Conservation (phyloP, 2,329 filamentous ascomycete species). For the Penicillium nordicum region DNA sequence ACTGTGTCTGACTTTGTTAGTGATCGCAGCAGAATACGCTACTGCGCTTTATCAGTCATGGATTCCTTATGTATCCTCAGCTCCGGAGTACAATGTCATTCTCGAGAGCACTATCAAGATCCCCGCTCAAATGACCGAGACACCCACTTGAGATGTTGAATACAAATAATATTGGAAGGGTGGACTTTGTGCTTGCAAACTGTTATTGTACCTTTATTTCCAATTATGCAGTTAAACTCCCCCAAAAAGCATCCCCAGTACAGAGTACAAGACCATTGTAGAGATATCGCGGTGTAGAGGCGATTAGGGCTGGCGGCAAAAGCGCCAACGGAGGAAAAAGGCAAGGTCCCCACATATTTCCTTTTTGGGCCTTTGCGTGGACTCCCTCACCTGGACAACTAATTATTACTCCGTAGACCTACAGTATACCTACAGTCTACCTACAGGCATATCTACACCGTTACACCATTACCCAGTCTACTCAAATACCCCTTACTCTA, state of each 20-base stretch:
- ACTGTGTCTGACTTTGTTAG: neutral
- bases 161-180: neutral
- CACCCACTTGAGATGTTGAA: neutral
- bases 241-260: neutral
- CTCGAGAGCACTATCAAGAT: neutral
- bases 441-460: too few relatives aligned
- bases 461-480: neutral
- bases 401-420: neutral
- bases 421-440: too few relatives aligned
- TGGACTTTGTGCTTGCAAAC: neutral
- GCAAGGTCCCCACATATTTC: constrained; percentile 2
- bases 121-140: neutral
- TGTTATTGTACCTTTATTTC: neutral
- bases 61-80: too few relatives aligned
- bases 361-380: neutral
- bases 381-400: neutral
- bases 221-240: neutral
- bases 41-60: neutral
- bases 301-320: constrained; percentile 10
- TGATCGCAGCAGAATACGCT: neutral
- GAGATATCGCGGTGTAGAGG: constrained; percentile 1
- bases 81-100: neutral
- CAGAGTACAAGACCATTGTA: neutral
- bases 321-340: constrained; percentile 5
- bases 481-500: neutral